Evolutionary conservation across 1,284 basidiomycete species (phyloP), one percentile per base, ranked within the genome.

Genomic region (Malassezia slooffiae): DNA sequence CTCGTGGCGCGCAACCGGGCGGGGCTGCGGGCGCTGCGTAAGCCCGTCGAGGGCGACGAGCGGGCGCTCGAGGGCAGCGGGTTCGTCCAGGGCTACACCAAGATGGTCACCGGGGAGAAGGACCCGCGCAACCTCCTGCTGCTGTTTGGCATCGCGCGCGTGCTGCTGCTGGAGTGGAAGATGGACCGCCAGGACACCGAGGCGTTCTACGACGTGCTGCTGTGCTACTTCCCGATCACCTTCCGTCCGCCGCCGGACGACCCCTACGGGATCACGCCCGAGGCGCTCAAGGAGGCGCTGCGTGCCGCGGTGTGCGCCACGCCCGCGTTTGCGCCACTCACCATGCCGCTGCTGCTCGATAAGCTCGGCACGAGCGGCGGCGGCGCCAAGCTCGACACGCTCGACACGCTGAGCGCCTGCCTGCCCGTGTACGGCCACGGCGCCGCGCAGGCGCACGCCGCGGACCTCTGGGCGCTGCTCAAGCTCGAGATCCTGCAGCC

Each of bases 181-280:
- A 51, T 65, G 78, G 86, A 44, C 71, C 76, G 32, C 71, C 76
- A 32, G 74, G 79, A 59, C 46, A 87, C 95, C 7, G 62, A 60
- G 41, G 79, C 82, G 45, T 74, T 97, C 47, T 97, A 93, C 72
- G 87, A 97, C 64, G 81, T 96, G 62, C 85, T 83, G 0, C 97
- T 90, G 71, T 97, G 93, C 71, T 99, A 99, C 72, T 99, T 96
- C 72, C 93, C 93, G 1, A 97, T 99, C 56, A 88, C 88, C 1
- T 99, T 95, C 74, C 79, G 84, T 40, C 88, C 90, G 10, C 88
- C 90, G 5, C 84, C 88, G 1, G 83, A 90, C 58, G 90, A 96
- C 63, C 87, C 89, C 3, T 91, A 91, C 69, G 84, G 85, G 6
- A 93, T 97, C 52, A 85, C 81, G 1, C 76, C 85, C 0, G 85